A percentile compares a stretch with the other conserved stretches of the same genome.
phyloP scores from a whole-genome alignment of 495 filamentous ascomycete genomes.

The Penicillium cinerascens region DNA sequence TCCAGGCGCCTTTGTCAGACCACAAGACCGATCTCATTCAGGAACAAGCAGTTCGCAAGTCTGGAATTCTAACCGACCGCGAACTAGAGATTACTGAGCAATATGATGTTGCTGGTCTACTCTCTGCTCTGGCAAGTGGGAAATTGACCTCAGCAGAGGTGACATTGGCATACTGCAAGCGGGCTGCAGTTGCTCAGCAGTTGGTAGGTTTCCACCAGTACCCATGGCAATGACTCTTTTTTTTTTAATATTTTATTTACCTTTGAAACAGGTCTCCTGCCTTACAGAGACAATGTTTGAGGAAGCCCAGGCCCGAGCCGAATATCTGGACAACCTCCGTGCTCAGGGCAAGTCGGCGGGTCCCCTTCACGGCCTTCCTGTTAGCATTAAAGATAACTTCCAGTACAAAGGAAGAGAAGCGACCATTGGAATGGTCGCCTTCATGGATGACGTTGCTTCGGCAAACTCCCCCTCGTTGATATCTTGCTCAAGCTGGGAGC shows the following conservation, averaged over 20 bases:
- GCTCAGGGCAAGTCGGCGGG: slow-evolving; percentile 43
- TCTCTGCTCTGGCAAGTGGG: slow-evolving; percentile 17
- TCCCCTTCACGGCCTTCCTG: slow-evolving; percentile 61
- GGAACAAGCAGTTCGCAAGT: slow-evolving; percentile 15
- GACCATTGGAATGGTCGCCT: slow-evolving; percentile 23
- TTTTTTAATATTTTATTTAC: not conserved
- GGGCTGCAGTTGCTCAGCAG: slow-evolving; percentile 55
- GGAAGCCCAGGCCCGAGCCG: slow-evolving; percentile 32
- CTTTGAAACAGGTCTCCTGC: slow-evolving; percentile 40
- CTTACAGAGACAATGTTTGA: slow-evolving; percentile 56
- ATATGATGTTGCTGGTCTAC: slow-evolving; percentile 41
- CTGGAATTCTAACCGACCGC: slow-evolving; percentile 22
- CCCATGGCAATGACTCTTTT: not conserved
- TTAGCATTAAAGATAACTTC: slow-evolving; percentile 61
- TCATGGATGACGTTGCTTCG: slow-evolving; percentile 10
- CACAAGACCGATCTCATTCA: slow-evolving; percentile 22
- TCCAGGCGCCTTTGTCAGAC: slow-evolving; percentile 9
- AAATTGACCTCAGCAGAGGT: slow-evolving; percentile 49
- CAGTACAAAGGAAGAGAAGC: slow-evolving; percentile 44
- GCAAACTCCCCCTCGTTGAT: slow-evolving; percentile 21
- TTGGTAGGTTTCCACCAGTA: slow-evolving; percentile 22
- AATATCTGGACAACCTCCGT: slow-evolving; percentile 32
- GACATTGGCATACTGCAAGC: slow-evolving; percentile 53
- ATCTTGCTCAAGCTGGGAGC: slow-evolving; percentile 30
- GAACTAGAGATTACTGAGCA: slow-evolving; percentile 51